Evolutionary conservation across 164 flowering plant species (phyloP).

Genomic region (Tinospora cordifolia): DNA sequence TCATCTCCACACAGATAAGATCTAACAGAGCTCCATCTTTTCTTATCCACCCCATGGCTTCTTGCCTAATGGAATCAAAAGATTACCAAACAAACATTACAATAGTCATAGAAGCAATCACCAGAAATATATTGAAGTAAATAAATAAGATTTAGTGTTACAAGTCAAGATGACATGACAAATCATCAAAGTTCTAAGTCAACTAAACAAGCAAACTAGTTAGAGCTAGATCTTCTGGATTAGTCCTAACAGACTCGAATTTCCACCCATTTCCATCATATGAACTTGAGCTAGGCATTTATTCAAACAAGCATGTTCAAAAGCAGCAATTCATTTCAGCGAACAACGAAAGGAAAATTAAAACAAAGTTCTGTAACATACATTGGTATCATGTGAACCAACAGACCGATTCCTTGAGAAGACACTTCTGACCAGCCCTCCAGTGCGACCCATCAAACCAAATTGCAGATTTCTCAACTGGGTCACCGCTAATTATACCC

Average conservation of each 20-base stretch:
- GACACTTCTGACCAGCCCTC: conserved; percentile 55
- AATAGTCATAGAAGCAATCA: not conserved
- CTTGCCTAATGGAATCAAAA: conserved; percentile 28
- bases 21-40: conserved; percentile 58
- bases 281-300: not conserved
- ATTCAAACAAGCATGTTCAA: not conserved
- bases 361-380: conserved; percentile 15
- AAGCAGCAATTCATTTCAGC: conserved; percentile 5
- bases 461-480: conserved; percentile 21
- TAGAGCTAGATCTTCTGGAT: not conserved
- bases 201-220: not conserved
- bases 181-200: not conserved
- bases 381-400: conserved; percentile 31
- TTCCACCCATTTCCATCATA: not conserved
- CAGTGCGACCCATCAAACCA: conserved; percentile 58
- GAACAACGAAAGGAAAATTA: not conserved
- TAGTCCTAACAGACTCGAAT: too few species aligned
- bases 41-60: conserved; percentile 35
- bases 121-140: not conserved
- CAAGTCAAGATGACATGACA: conserved; percentile 1
- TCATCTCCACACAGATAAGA: conserved; percentile 76
- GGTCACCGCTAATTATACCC: conserved; percentile 18
- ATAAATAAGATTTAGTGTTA: not conserved
- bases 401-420: conserved; percentile 51
- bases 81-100: not conserved